Conservation (phyloP, 306 rosid genomes). For the Cicer cuneatum region DNA sequence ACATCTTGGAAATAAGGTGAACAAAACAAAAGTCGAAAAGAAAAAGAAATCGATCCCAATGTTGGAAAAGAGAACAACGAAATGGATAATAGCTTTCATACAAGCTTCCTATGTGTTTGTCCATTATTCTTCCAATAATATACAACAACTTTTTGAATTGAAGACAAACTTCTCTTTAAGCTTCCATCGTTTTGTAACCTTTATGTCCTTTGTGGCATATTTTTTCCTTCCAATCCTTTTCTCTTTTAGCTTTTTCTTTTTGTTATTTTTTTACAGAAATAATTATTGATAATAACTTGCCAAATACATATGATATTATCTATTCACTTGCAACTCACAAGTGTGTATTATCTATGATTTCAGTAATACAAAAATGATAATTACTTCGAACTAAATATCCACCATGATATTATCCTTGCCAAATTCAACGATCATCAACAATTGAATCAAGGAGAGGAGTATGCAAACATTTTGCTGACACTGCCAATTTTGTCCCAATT, state of each 20-base stretch:
- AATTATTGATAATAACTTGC: no score
- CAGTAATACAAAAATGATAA: no score
- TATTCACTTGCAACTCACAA: no score
- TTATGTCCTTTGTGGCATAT: conserved; percentile 4
- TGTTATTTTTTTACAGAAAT: no score
- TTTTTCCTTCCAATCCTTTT: background rate
- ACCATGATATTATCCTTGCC: no score
- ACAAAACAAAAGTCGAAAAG: conserved; percentile 43
- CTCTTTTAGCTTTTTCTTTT: background rate
- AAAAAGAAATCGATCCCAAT: conserved; percentile 37
- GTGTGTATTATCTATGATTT: no score
- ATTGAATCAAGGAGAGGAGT: no score
- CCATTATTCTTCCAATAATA: conserved; percentile 14
- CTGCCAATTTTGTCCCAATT: no score
- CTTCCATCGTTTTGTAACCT: conserved; percentile 26
- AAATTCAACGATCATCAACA: no score
- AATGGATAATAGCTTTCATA: conserved; percentile 43
- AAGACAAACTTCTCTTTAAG: conserved; percentile 44
- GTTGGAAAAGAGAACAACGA: conserved; percentile 11
- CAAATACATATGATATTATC: no score
- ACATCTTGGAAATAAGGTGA: conserved; percentile 44
- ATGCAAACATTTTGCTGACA: no score
- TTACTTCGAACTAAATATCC: no score
- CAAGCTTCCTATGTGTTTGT: background rate
- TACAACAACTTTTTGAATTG: background rate